Percentiles rank a stretch among this genome's conserved stretches.
Conservation (phyloP, 176 grass and related monocot species). For the Phragmites australis region DNA sequence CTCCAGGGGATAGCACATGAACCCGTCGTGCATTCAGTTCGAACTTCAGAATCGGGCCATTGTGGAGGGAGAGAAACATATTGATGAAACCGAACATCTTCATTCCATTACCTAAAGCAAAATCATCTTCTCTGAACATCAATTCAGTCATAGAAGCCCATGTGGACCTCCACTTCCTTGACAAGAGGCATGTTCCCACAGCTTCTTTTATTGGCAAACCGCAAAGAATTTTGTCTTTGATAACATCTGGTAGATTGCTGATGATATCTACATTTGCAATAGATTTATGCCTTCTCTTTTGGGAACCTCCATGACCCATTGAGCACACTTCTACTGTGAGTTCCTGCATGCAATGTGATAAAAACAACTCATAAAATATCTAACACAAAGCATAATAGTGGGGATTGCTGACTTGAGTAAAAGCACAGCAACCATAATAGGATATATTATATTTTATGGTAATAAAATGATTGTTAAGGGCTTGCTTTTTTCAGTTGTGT, state of each 20-base stretch:
- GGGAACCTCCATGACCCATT: constrained; percentile 10
- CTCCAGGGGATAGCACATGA: constrained; percentile 28
- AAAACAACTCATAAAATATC: constrained; percentile 6
- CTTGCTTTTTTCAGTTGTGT: too few relatives aligned
- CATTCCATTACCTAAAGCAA: constrained; percentile 26
- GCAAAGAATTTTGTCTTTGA: constrained; percentile 53
- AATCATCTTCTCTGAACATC: constrained; percentile 38
- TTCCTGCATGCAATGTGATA: neutral
- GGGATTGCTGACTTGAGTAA: too few relatives aligned
- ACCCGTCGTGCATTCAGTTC: neutral
- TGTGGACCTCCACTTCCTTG: constrained; percentile 48
- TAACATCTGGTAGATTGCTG: constrained; percentile 41
- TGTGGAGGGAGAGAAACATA: constrained; percentile 35
- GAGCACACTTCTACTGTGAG: neutral
- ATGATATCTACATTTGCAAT: constrained; percentile 43
- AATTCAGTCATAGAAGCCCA: constrained; percentile 53
- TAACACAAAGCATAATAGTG: constrained; percentile 7
- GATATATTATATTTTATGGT: neutral
- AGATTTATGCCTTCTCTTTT: constrained; percentile 25
- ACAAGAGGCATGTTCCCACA: constrained; percentile 47
- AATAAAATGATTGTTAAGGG: neutral
- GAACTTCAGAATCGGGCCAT: constrained; percentile 51
- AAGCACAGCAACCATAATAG: too few relatives aligned
- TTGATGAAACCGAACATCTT: neutral
- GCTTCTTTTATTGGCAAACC: constrained; percentile 57